Evolutionary conservation across 768 basidiomycete genomes (phyloP).

Genomic region (Leccinum olivaceopallidum): DNA sequence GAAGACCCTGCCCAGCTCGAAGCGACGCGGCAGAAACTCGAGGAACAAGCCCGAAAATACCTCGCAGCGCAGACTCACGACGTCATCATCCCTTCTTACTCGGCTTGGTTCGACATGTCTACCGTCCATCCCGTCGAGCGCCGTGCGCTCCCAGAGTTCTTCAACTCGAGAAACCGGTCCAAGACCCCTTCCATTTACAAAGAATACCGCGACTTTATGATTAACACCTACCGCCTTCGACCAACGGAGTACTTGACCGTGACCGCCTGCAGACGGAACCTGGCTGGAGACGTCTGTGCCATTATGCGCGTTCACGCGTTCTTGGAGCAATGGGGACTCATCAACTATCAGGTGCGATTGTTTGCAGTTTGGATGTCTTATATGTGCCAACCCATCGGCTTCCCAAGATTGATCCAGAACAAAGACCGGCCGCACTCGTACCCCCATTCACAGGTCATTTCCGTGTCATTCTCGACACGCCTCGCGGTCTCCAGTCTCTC

Average conservation of each 20-base stretch:
- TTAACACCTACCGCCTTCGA: slow-evolving; percentile 94
- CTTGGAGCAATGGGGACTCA: slow-evolving; percentile 97
- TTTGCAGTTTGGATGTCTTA: background rate
- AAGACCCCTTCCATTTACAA: slow-evolving; percentile 99
- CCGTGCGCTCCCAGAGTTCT: slow-evolving; percentile 95
- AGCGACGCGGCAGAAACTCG: slow-evolving; percentile 74
- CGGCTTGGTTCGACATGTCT: slow-evolving; percentile 97
- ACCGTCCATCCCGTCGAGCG: slow-evolving; percentile 91
- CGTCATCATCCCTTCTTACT: slow-evolving; percentile 94
- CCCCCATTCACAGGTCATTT: slow-evolving; percentile 99
- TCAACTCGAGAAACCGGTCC: slow-evolving; percentile 90
- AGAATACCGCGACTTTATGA: slow-evolving; percentile 99
- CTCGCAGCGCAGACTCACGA: slow-evolving; percentile 97
- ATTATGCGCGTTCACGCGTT: slow-evolving; percentile 99
- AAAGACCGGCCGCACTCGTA: slow-evolving; percentile 88
- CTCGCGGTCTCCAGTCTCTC: slow-evolving; percentile 91
- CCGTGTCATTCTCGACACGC: slow-evolving; percentile 95
- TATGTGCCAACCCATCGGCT: slow-evolving; percentile 6
- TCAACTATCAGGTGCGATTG: slow-evolving; percentile 90
- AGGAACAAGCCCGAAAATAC: slow-evolving; percentile 90
- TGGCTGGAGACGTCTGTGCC: slow-evolving; percentile 97
- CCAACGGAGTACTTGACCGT: slow-evolving; percentile 96
- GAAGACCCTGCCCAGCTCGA: slow-evolving; percentile 85
- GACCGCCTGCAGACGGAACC: slow-evolving; percentile 92
- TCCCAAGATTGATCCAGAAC: slow-evolving; percentile 91